Conservation (phyloP, 108 stramenopile genomes). For the Discostella pseudostelligera region DNA sequence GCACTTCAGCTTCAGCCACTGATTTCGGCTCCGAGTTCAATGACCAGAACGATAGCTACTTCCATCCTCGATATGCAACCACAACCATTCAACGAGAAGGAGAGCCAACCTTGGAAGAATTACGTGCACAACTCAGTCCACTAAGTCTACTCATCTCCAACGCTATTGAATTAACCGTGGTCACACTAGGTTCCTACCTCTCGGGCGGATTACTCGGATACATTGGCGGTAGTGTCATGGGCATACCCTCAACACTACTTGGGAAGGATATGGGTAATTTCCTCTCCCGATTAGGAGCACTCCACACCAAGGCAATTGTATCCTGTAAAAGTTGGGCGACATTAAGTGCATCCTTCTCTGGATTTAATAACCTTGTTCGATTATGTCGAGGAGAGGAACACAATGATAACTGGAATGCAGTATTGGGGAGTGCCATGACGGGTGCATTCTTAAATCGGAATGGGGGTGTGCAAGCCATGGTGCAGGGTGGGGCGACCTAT, state of each 20-base stretch:
- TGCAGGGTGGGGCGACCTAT: slow-evolving; percentile 69
- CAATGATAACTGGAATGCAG: slow-evolving; percentile 70
- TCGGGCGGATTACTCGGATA: slow-evolving; percentile 65
- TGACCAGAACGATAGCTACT: no score
- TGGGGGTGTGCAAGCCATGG: slow-evolving; percentile 78
- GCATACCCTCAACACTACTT: slow-evolving; percentile 47
- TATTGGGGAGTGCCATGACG: slow-evolving; percentile 59
- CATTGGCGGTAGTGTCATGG: slow-evolving; percentile 51
- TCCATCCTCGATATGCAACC: not conserved
- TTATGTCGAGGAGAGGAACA: slow-evolving; percentile 54
- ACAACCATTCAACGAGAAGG: not conserved
- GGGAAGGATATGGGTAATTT: slow-evolving; percentile 13
- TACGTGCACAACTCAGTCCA: slow-evolving; percentile 52
- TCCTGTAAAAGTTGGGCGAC: slow-evolving; percentile 61
- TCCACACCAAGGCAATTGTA: slow-evolving; percentile 54
- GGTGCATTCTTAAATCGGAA: slow-evolving; percentile 73
- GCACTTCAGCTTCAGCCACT: no score
- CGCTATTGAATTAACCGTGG: slow-evolving; percentile 55
- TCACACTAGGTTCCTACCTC: slow-evolving; percentile 54
- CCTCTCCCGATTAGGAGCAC: slow-evolving; percentile 27
- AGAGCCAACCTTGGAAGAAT: slow-evolving; percentile 28
- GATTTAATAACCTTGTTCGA: slow-evolving; percentile 53
- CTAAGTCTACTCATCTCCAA: slow-evolving; percentile 59
- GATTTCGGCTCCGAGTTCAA: no score
- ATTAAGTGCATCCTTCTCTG: slow-evolving; percentile 65